Evolutionary conservation across 495 filamentous ascomycete species (phyloP).

Genomic region (Xylaria venustula): DNA sequence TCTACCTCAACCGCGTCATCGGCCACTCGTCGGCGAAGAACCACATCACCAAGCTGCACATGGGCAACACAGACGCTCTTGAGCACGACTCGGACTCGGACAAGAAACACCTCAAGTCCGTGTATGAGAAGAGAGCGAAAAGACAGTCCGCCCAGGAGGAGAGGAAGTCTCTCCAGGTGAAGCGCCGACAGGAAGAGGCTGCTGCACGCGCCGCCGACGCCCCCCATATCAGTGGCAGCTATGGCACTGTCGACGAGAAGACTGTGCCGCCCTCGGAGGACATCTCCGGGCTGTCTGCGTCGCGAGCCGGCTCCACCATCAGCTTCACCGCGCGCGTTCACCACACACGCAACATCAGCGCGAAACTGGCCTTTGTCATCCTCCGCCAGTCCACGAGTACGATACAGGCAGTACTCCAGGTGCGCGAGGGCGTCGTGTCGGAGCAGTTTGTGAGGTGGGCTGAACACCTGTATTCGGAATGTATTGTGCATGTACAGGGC

Average conservation of each 20-base stretch:
- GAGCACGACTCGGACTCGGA: conserved; percentile 37
- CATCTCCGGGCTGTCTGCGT: conserved; percentile 20
- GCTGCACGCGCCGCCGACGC: conserved; percentile 44
- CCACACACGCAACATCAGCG: conserved; percentile 78
- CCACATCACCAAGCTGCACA: conserved; percentile 43
- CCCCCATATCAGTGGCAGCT: conserved; percentile 57
- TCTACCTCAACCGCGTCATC: conserved; percentile 43
- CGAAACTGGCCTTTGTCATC: conserved; percentile 85
- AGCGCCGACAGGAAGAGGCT: conserved; percentile 46
- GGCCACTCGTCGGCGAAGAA: conserved; percentile 45
- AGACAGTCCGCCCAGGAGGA: conserved; percentile 51
- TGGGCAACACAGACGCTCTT: conserved; percentile 48
- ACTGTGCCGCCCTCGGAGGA: conserved; percentile 23
- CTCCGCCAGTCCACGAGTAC: conserved; percentile 78
- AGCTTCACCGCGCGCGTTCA: conserved; percentile 82
- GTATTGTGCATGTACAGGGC: conserved; percentile 75
- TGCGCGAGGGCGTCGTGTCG: conserved; percentile 53
- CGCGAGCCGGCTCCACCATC: conserved; percentile 61
- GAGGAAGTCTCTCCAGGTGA: conserved; percentile 48
- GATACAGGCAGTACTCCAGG: conserved; percentile 74
- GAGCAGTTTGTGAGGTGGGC: conserved; percentile 91
- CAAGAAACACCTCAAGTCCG: conserved; percentile 50
- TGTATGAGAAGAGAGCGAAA: conserved; percentile 50
- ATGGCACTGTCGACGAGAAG: conserved; percentile 52
- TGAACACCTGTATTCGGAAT: conserved; percentile 74